Base-by-base conservation (phyloP, 768 basidiomycete genomes). In the Lactarius quietus region DNA sequence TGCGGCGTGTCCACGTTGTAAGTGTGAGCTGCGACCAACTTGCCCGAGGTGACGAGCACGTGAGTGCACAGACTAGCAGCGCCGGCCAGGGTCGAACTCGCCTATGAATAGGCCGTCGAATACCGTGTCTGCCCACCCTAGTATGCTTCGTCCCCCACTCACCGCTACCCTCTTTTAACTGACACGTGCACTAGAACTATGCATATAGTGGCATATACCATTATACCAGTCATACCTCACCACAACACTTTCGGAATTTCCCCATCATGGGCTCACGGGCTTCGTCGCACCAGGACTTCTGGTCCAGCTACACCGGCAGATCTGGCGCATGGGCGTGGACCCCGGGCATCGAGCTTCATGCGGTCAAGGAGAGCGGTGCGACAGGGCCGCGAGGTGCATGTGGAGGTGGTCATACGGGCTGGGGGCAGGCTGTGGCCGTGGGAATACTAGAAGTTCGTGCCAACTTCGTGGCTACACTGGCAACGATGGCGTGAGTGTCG, bases 251-350 rank as follows among this genome's bases (percentile, higher is more conserved):
- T 83, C 84, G 0, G 72, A 90, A 28, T 78, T 93, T 31, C 89
- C 92, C 0, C 73, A 86, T 65, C 93, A 89, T 66, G 88, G 89
- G 15, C 74, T 94, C 36, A 78, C 81, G 5, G 88, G 89, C 3
- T 92, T 92, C 70, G 82, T 95, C 20, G 86, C 86, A 98, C 73
- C 96, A 95, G 74, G 94, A 98, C 73, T 93, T 98, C 35, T 98
- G 93, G 92, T 96, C 93, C 0, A 86, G 95, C 6, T 95, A 94
- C 71, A 86, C 87, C 3, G 96, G 96, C 8, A 95, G 96, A 48
- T 96, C 93, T 2, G 96, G 96, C 1, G 95, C 96, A 0, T 96
- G 96, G 1, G 93, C 92, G 4, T 99, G 96, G 96, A 96, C 95
- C 1, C 79, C 98, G 12, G 96, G 96, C 0, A 93, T 98, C 68